Percentiles rank a stretch among this genome's conserved stretches.
These are phyloP conservation scores for Xylaria scruposa DNA, from an alignment of 495 filamentous ascomycete genomes.

Conservation along the genomic window DNA sequence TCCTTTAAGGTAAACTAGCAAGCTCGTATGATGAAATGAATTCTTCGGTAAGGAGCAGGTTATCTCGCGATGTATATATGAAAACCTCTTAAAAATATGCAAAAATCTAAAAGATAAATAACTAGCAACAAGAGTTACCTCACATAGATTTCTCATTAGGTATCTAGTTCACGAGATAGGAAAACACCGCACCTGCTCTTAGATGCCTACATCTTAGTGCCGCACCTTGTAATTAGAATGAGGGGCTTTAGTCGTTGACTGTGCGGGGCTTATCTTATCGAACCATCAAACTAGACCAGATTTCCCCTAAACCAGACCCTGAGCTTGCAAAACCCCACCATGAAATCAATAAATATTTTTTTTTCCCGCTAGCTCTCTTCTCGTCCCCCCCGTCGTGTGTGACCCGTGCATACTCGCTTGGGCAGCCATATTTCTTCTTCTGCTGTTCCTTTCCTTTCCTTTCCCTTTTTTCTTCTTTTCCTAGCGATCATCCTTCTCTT, in stretches of 20 bases:
- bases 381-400: conserved; percentile 7
- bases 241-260: background rate
- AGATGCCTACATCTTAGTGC: too few relatives aligned
- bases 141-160: background rate
- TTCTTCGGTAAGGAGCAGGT: too few relatives aligned
- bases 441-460: background rate
- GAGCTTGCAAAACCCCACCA: conserved; percentile 24
- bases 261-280: conserved; percentile 27
- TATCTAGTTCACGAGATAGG: background rate
- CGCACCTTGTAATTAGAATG: background rate
- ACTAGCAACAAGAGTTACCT: background rate
- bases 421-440: conserved; percentile 14
- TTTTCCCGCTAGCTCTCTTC: conserved; percentile 13
- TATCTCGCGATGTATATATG: background rate
- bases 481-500: conserved; percentile 2
- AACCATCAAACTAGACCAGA: background rate
- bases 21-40: background rate
- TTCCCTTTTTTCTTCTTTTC: background rate
- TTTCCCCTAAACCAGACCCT: conserved; percentile 2
- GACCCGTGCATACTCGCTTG: conserved; percentile 20
- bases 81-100: background rate
- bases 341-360: conserved; percentile 26
- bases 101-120: too few relatives aligned
- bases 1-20: too few relatives aligned
- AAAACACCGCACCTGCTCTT: too few relatives aligned